These are phyloP conservation scores for Oryza australiensis DNA, from an alignment of 176 grass and related monocot species.

Conservation along the genomic window DNA sequence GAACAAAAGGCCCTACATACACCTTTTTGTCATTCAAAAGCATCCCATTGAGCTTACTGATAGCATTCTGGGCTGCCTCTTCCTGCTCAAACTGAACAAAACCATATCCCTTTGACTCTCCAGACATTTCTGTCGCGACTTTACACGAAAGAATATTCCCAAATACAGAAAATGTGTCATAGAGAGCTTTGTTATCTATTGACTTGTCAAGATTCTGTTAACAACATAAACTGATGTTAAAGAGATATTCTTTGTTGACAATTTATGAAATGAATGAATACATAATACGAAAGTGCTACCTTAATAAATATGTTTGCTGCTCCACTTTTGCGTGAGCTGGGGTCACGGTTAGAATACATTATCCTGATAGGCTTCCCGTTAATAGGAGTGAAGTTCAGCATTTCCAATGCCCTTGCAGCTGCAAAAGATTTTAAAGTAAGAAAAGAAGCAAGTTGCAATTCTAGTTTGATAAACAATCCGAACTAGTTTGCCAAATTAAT, in stretches of 20 bases:
- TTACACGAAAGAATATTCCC: constrained; percentile 73
- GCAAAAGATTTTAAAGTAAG: not conserved
- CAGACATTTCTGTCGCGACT: constrained; percentile 54
- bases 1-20: constrained; percentile 74
- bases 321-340: constrained; percentile 64
- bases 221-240: not conserved
- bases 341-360: constrained; percentile 88
- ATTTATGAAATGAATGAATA: constrained; percentile 4
- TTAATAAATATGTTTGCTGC: constrained; percentile 83
- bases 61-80: constrained; percentile 57
- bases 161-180: constrained; percentile 66
- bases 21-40: constrained; percentile 73
- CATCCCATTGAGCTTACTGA: constrained; percentile 77
- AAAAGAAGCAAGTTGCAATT: not conserved
- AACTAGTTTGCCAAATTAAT: not conserved
- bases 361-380: constrained; percentile 67
- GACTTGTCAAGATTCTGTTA: constrained; percentile 73
- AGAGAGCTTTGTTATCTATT: constrained; percentile 67
- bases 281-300: constrained; percentile 24
- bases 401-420: constrained; percentile 61
- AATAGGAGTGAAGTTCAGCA: constrained; percentile 66
- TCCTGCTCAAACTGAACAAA: constrained; percentile 71
- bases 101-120: constrained; percentile 69
- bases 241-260: not conserved
- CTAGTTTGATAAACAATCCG: not conserved